Base-by-base conservation (phyloP, 2,329 filamentous ascomycete species). In the Ceratocystis colombiana region DNA sequence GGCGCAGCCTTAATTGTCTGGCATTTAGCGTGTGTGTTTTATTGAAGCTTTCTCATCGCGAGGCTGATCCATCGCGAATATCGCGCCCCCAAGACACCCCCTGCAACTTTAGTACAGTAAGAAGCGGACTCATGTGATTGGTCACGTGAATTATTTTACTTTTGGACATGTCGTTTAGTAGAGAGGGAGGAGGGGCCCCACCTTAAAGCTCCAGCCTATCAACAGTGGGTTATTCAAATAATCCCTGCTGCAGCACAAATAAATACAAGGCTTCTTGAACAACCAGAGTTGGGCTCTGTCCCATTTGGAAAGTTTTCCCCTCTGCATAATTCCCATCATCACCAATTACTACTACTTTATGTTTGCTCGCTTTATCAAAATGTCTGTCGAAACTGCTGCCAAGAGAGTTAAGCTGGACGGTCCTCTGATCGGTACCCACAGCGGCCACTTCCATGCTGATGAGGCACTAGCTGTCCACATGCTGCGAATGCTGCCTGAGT, bases 401-500 rank as follows among this genome's bases (percentile, higher is more conserved):
- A 97, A 97, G 79, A 88, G 89, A 76, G 78, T 95, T 75, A 96
- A 96, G 82, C 89, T 87, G 71, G 67, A 68, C 28, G 67, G 64
- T 44, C 64, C 67, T 80, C 84, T 68, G 71, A 95, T 96, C 74
- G 94, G 92, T 73, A 99, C 94, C 37, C 94, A 99, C 83, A 96
- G 88, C 78, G 94, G 94, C 71, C 91, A 96, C 80, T 99, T 99
- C 83, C 94, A 99, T 79, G 94, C 94, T 75, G 94, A 99, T 77
- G 94, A 99, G 79, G 93, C 94, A 68, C 85, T 99, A 55, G 94
- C 94, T 67, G 92, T 99, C 70, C 91, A 96, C 80, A 90, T 99
- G 81, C 88, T 99, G 71, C 90, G 91, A 70, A 84, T 88, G 67
- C 88, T 97, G 20, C 93, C 94, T 25, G 79, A 86, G 68, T 99